Evolutionary conservation across 371 early-diverging fungal genomes (phyloP), one percentile per base, ranked within the genome.

Genomic region (Paraphysoderma sedebokerense): DNA sequence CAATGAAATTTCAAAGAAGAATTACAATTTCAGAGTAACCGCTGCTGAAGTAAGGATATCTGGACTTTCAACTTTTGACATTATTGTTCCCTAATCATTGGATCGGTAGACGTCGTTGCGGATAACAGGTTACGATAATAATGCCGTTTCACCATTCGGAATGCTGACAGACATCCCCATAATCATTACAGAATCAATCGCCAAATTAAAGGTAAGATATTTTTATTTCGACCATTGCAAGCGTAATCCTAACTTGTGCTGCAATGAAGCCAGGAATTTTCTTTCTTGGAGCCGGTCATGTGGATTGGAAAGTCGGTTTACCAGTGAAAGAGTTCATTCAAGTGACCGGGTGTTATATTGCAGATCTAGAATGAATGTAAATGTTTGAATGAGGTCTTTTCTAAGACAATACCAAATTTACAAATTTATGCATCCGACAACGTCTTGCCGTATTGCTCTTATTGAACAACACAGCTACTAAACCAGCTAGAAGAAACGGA

Each of bases 261-360:
- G 9, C 17, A 0, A 13, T 13, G 20, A 20, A 74, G 68, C 91
- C 91, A 2, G 70, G 78, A 3, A 65, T 89, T 2, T 55, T 86
- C 15, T 86, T 67, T 53, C 62, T 89, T n/a, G 91, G 91, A 22
- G 87, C 82, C 28, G 92, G 92, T 0, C 83, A 89, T 59, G 62
- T 79, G 7, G 88, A 91, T 54, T 88, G 82, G 81, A 91, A 91
- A 55, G 53, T 87, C 9, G 77, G 77, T 5, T 47, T 87, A 35
- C 80, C 86, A 17, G 66, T 83, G 2, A 52, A 66, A 3, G 60
- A 53, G 5, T 81, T 89, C 52, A 58, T 87, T 17, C 52, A 67
- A 5, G 63, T 61, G 4, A 72, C 79, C 0, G 35, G 55, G 3
- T 76, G 81, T 44, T 57, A 65, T 48, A 55, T 86, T 2, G 67